These are phyloP conservation scores for Alternaria brassicicola DNA, from an alignment of 2,329 filamentous ascomycete genomes.

Conservation along the genomic window DNA sequence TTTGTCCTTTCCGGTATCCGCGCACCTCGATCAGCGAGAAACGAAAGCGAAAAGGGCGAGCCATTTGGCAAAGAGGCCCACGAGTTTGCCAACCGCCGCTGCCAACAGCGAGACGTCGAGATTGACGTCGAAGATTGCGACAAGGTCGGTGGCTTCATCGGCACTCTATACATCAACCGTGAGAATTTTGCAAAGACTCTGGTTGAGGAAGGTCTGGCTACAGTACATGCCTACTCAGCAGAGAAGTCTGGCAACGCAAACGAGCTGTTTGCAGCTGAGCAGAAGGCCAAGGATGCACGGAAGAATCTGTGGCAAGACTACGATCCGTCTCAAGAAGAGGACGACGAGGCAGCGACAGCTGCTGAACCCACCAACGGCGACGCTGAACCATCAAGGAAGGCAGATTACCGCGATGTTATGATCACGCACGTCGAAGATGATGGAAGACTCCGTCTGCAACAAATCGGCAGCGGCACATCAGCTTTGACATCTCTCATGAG, in stretches of 20 bases:
- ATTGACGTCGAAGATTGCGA: constrained; percentile 94
- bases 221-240: constrained; percentile 92
- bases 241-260: constrained; percentile 90
- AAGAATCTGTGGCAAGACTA: constrained; percentile 94
- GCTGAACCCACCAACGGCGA: constrained; percentile 60
- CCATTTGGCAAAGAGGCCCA: constrained; percentile 95
- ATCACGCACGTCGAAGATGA: constrained; percentile 87
- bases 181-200: constrained; percentile 95
- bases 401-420: constrained; percentile 92
- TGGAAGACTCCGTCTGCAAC: constrained; percentile 86
- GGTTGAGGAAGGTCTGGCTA: constrained; percentile 90
- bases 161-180: constrained; percentile 88
- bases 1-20: constrained; percentile 93
- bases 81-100: constrained; percentile 85
- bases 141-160: constrained; percentile 97
- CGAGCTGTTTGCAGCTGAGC: constrained; percentile 86
- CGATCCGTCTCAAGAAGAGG: constrained; percentile 84
- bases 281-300: constrained; percentile 83
- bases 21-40: constrained; percentile 83
- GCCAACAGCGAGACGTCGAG: constrained; percentile 93
- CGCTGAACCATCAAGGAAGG: constrained; percentile 66
- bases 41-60: constrained; percentile 80
- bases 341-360: constrained; percentile 55
- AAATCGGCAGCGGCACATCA: constrained; percentile 84
- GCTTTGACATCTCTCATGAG: constrained; percentile 87